Evolutionary conservation across 352 stramenopile species (phyloP).

Genomic region (Pythium myriotylum): DNA sequence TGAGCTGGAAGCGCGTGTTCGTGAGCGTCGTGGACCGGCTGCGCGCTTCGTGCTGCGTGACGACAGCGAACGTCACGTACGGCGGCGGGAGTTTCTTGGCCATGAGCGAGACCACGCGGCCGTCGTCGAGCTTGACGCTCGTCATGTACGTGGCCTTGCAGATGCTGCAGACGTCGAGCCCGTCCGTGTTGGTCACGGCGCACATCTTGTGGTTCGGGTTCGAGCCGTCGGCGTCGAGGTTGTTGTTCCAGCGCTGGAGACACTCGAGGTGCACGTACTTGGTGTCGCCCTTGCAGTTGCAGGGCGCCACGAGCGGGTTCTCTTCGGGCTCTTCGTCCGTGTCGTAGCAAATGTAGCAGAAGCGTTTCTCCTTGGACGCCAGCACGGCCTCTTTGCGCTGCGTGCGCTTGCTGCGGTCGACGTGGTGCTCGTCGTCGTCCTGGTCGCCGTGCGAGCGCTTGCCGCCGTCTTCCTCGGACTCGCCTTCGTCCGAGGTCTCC

Average conservation of each 20-base stretch:
- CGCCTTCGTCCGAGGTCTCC: constrained; percentile 77
- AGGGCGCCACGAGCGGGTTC: constrained; percentile 90
- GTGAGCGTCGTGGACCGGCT: constrained; percentile 85
- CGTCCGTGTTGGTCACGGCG: constrained; percentile 89
- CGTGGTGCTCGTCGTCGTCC: constrained; percentile 19
- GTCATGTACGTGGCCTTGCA: constrained; percentile 92
- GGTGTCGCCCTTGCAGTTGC: constrained; percentile 91
- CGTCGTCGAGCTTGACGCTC: constrained; percentile 86
- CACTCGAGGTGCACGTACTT: constrained; percentile 93
- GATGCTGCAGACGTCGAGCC: constrained; percentile 88
- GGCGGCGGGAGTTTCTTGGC: constrained; percentile 85
- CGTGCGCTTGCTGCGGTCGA: constrained; percentile 12
- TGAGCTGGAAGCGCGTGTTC: constrained; percentile 92
- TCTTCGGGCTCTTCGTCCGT: constrained; percentile 80
- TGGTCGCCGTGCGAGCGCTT: constrained; percentile 25
- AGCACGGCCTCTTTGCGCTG: constrained; percentile 47
- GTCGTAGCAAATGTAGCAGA: constrained; percentile 95
- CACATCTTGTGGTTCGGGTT: constrained; percentile 90
- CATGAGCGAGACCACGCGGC: constrained; percentile 83
- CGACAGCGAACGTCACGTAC: constrained; percentile 91
- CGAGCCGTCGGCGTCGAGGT: constrained; percentile 71
- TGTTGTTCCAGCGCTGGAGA: constrained; percentile 92
- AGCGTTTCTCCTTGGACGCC: constrained; percentile 50
- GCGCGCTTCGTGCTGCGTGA: constrained; percentile 88
- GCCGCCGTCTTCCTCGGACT: constrained; percentile 74